Evolutionary conservation across 2,329 filamentous ascomycete species (phyloP), one percentile per base, ranked within the genome.

Genomic region (Conoideocrella luteorostrata): DNA sequence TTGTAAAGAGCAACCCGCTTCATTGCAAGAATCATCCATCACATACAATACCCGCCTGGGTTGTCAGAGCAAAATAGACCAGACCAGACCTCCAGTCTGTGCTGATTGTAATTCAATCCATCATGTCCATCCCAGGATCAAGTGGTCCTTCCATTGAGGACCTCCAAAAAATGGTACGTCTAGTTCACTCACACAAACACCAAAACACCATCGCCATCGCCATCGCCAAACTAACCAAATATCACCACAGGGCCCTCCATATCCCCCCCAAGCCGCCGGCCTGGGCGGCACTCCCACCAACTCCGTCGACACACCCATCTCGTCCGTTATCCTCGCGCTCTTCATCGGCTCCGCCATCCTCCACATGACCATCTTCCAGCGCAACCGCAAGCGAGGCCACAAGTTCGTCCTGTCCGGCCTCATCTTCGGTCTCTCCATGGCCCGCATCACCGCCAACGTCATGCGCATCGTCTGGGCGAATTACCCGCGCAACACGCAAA

Each of bases 251-350:
- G 60, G 63, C 4, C 63, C 65, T 47, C 65, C 65, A 1, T 68
- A 68, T 46, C 53, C 57, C 5, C 67, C 71, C 3, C 56, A 50
- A 11, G 62, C 54, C 11, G 78, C 81, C 33, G 55, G 58, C 13
- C 61, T 81, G 15, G 82, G 83, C 45, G 77, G 80, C 20, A 51
- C 65, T 7, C 84, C 86, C 2, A 74, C 69, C 1, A 56, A 70
- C 4, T 49, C 56, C 3, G 64, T 84, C 49, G 86, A 90, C 58
- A 70, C 81, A 7, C 81, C 84, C 29, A 71, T 88, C 57, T 77
- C 70, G 48, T 70, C 74, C 41, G 73, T 86, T 45, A 76, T 89
- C 49, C 60, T 88, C 12, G 58, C 63, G 32, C 58, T 84, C 44
- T 86, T 82, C 61, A 47, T 76, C 26, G 29, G 55, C 37, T 70